Base-by-base conservation (phyloP, 805 yeast genomes). In the Sugiyamaella boreocaroliniensis region DNA sequence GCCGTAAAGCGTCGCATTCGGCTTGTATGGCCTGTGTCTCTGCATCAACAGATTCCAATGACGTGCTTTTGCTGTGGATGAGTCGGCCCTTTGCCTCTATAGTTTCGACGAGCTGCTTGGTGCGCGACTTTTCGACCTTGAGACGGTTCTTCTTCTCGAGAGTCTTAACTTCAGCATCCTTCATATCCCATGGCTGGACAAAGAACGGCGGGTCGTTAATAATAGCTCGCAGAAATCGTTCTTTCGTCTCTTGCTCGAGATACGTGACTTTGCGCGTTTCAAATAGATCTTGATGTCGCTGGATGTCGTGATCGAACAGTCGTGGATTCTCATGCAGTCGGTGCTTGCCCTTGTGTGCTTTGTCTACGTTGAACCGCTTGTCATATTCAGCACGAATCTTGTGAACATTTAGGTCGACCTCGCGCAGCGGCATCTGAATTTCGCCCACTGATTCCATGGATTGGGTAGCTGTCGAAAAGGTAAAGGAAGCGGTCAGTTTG, bases 171-270 rank as follows among this genome's bases (percentile, higher is more conserved):
- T 64, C 64, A 6, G 68, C 60, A 16, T 60, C 59, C 50, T 64
- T 61, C 10, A 73, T 66, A 20, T 73, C 76, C n/a, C 58, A 61
- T 16, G 64, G 69, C 29, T 67, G 68, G 14, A 71, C 61, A 29
- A 59, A 56, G 37, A 55, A 49, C 1, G 63, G 60, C 37, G 68
- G 59, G 51, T 66, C 64, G 50, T 66, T 71, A 11, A 80, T 68
- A 9, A 85, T 68, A 26, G 72, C 69, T 40, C 85, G 68, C 40
- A 85, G 68, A 65, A 85, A 85, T 64, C 79, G 77, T 57, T 83
- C 86, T 56, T 85, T 78, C 3, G 89, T 76, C 56, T 83, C 89
- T 60, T 83, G 86, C 63, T 85, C 92, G 43, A 83, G 64, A 61
- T 81, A 85, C 52, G 82, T 76, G 56, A 82, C 82, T 59, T 82